Base-by-base conservation (phyloP, 805 yeast genomes). In the Saccharomycopsis sp. region DNA sequence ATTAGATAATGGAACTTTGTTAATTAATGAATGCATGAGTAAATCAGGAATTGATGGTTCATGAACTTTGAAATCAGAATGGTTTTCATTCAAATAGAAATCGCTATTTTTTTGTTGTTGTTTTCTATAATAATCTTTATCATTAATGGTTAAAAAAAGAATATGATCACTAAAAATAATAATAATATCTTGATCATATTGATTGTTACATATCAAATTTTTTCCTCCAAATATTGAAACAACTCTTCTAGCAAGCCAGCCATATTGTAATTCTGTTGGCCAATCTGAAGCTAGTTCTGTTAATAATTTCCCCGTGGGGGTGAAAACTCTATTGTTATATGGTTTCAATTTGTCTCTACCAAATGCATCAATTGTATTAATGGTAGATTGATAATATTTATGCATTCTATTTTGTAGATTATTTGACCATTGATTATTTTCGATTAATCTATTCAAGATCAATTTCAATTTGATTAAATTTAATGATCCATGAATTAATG, bases 261-360 rank as follows among this genome's bases (percentile, higher is more conserved):
- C 95, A 53, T 77, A 79, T 48, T 84, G 94, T 19, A 89, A 63
- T 48, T 80, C 88, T 0, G 73, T 61, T 0, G 97, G 97, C 96
- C 96, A 88, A 10, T 74, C 76, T 13, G 74, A 67, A 3, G 95
- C 94, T 15, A 87, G 58, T 51, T 87, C 95, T 0, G 94, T 79
- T 37, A 89, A 61, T 3, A 89, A 68, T 56, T 86, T 87, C 1
- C 96, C 96, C 0, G 95, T 79, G 2, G 95, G 95, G 0, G 96
- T 88, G 56, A 87, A 83, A 0, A 86, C 76, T 48, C 95, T 62
- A 39, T 76, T 66, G 45, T 69, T 72, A 47, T 72, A 76, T 6
- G 74, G 71, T 37, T 60, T 61, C 39, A 66, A 48, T 36, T 66
- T 63, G 37, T 67, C 73, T 19, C 65, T 70, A 1, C 89, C 95